Base-by-base conservation (phyloP, 768 basidiomycete genomes). In the Saitozyma sp. region DNA sequence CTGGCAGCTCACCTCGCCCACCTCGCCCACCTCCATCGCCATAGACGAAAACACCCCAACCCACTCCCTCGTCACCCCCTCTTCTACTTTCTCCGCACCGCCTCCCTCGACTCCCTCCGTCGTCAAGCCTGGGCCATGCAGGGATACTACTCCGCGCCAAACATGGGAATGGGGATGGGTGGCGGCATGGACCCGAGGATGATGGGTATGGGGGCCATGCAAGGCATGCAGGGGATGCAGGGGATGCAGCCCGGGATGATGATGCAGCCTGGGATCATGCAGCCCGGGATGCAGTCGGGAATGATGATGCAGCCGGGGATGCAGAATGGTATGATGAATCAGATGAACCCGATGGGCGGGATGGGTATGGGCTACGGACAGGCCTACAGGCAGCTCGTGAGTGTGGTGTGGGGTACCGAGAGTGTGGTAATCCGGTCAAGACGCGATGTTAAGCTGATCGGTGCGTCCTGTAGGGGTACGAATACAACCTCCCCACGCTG, bases 401-500 rank as follows among this genome's bases (percentile, higher is more conserved):
- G 69, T 64, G 19, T 20, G n/a, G 10, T 41, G 4, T 54, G 8
- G 3, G 8, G 10, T 9, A 8, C 4, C 11, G 9, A 8, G 20
- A 41, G 8, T 64, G 50, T 19, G 20, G 8, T 46, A 3, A 9
- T 43, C 19, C n/a, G 46, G 11, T 59, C 58, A 17, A 37, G 39
- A 16, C 10, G 8, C 8, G 43, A 19, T 41, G 54, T 5, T 8
- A 11, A 46, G 57, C 63, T 54, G 38, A 54, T 17, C 8, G 29
- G 13, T 17, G 11, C n/a, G n/a, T 46, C 45, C 13, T 46, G n/a
- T 46, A 76, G 74, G 71, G 70, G 14, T 73, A 76, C 51, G 70
- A 73, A n/a, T 76, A 76, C 61, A 63, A 67, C 9, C 56, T 73
- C 6, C 74, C 74, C 7, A 55, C 55, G 4, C 39, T 63, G 20